Evolutionary conservation across 768 basidiomycete species (phyloP).

Genomic region (Tephrocybe sp.): DNA sequence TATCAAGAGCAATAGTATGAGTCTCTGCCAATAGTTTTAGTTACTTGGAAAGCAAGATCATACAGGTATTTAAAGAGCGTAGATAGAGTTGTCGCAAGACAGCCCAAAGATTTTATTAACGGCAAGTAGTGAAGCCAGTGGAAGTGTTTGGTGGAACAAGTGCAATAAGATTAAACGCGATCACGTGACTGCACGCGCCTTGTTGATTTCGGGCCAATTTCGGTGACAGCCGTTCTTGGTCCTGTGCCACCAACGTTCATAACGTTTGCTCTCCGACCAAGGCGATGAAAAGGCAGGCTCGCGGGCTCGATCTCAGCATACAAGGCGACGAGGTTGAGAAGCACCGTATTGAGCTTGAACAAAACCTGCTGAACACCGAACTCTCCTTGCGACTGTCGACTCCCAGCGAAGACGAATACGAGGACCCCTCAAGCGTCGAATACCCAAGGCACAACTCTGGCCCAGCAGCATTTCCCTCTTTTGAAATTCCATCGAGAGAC

Average conservation of each 20-base stretch:
- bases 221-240: not conserved
- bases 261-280: not conserved
- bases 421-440: slow-evolving; percentile 57
- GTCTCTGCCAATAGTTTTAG: no score
- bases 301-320: slow-evolving; percentile 49
- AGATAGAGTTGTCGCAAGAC: no score
- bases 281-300: slow-evolving; percentile 37
- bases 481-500: slow-evolving; percentile 57
- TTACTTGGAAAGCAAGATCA: no score
- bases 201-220: slow-evolving; percentile 15
- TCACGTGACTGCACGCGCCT: slow-evolving; percentile 17
- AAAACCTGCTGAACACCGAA: slow-evolving; percentile 73
- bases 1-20: no score
- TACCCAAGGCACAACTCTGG: slow-evolving; percentile 69
- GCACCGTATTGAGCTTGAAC: slow-evolving; percentile 75
- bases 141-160: no score
- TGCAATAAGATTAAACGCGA: no score
- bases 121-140: no score
- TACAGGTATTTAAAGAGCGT: no score
- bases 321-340: slow-evolving; percentile 74
- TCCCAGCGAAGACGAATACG: slow-evolving; percentile 35
- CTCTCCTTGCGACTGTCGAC: slow-evolving; percentile 71
- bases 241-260: slow-evolving; percentile 16
- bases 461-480: slow-evolving; percentile 58
- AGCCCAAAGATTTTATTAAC: no score